These are phyloP conservation scores for Glycine soja DNA, from an alignment of 306 rosid species.

Conservation along the genomic window DNA sequence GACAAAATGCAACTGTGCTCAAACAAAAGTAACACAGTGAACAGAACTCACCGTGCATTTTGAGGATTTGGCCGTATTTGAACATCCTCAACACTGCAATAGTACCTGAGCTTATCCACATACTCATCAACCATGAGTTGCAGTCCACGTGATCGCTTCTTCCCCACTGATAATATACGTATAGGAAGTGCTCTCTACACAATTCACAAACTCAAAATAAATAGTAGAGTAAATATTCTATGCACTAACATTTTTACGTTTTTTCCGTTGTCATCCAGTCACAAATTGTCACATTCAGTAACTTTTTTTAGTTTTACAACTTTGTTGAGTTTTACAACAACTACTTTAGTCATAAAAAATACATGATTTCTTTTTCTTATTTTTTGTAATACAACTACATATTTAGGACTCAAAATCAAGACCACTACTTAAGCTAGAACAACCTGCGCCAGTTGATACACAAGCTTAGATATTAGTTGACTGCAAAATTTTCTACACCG, in stretches of 20 bases:
- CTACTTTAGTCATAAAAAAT: too few relatives aligned
- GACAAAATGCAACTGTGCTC: not conserved
- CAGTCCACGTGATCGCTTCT: constrained; percentile 74
- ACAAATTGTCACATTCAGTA: too few relatives aligned
- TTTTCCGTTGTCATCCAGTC: not conserved
- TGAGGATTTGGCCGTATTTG: constrained; percentile 77
- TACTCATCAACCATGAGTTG: constrained; percentile 78
- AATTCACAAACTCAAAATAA: not conserved
- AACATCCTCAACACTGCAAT: constrained; percentile 77
- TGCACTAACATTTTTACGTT: too few relatives aligned
- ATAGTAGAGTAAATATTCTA: not conserved
- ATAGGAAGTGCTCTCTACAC: constrained; percentile 79
- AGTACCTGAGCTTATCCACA: constrained; percentile 69
- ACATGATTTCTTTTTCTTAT: too few relatives aligned
- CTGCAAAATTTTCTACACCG: too few relatives aligned
- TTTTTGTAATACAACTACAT: too few relatives aligned
- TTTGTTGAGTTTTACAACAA: too few relatives aligned
- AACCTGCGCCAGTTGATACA: too few relatives aligned
- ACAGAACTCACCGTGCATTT: constrained; percentile 67
- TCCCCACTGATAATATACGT: constrained; percentile 84
- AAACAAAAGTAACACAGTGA: not conserved
- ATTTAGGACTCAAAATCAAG: too few relatives aligned
- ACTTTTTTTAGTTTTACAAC: too few relatives aligned
- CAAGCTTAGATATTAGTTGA: too few relatives aligned
- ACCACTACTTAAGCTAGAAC: too few relatives aligned